A percentile compares a stretch with the other conserved stretches of the same genome.
phyloP scores from a whole-genome alignment of 176 grass and related monocot genomes.

The Oryza coarctata region DNA sequence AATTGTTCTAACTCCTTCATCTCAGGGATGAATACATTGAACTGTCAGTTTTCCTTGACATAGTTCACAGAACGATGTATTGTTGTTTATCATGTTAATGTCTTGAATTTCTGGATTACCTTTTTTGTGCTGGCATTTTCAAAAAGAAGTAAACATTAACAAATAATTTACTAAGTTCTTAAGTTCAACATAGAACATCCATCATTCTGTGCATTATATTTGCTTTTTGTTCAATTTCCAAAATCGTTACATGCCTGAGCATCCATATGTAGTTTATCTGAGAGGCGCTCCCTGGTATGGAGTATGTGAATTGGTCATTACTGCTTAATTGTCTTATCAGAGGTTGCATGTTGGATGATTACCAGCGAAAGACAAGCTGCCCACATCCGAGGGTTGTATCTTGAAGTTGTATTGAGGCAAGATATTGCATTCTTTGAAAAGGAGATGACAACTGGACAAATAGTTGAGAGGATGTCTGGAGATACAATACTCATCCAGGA shows the following conservation, averaged over 20 bases:
- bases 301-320: background rate
- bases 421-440: slow-evolving; percentile 42
- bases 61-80: background rate
- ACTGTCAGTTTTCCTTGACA: background rate
- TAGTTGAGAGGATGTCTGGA: slow-evolving; percentile 18
- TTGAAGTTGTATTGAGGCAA: slow-evolving; percentile 45
- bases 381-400: slow-evolving; percentile 38
- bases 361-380: slow-evolving; percentile 51
- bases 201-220: background rate
- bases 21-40: background rate
- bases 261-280: background rate
- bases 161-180: background rate
- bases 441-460: slow-evolving; percentile 17
- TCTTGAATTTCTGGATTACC: background rate
- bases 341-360: slow-evolving; percentile 56
- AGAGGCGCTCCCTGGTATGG: background rate
- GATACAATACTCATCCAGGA: slow-evolving; percentile 17
- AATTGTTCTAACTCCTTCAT: background rate
- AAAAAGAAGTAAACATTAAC: background rate
- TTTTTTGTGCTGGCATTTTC: background rate
- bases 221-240: background rate
- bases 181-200: background rate
- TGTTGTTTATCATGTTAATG: background rate
- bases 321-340: slow-evolving; percentile 19
- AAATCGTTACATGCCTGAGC: background rate